Conservation (phyloP, 352 stramenopile genomes). For the Globisporangium uncinulatum region DNA sequence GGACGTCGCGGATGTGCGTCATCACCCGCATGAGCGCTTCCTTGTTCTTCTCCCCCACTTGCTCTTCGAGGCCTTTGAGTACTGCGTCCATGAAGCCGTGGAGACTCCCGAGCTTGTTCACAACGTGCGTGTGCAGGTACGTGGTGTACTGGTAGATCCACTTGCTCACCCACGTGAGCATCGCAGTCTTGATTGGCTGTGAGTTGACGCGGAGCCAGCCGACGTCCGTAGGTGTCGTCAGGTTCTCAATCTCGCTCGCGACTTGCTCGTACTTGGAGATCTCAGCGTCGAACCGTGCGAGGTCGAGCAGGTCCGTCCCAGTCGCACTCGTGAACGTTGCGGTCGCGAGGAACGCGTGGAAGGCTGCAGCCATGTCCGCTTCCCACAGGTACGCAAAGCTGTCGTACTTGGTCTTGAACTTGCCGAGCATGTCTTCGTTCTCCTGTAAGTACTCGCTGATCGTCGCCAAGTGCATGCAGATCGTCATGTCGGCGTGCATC, state of each 20-base stretch:
- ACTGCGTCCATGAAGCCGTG: constrained; percentile 94
- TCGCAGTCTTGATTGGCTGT: constrained; percentile 95
- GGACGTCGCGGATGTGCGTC: constrained; percentile 93
- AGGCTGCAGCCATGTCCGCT: constrained; percentile 90
- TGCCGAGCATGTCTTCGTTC: constrained; percentile 90
- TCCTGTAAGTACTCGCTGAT: constrained; percentile 92
- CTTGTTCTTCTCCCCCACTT: constrained; percentile 91
- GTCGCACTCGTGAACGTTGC: constrained; percentile 59
- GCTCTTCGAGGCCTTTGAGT: constrained; percentile 84
- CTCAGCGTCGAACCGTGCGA: constrained; percentile 94
- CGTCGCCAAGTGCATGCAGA: constrained; percentile 91
- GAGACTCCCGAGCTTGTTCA: constrained; percentile 81
- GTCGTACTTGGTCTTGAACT: constrained; percentile 95
- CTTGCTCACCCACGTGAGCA: constrained; percentile 94
- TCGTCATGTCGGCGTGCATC: constrained; percentile 94
- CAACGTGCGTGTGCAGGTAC: constrained; percentile 91
- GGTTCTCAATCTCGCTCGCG: constrained; percentile 84
- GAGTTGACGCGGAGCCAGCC: constrained; percentile 98
- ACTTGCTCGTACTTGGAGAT: constrained; percentile 96
- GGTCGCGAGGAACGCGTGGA: constrained; percentile 89
- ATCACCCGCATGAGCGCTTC: constrained; percentile 96
- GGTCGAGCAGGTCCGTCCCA: constrained; percentile 87
- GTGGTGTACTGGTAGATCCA: constrained; percentile 96
- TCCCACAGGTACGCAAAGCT: constrained; percentile 96
- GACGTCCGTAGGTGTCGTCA: constrained; percentile 90